Evolutionary conservation across 352 stramenopile species (phyloP).

Genomic region (Phytopythium delawarense): DNA sequence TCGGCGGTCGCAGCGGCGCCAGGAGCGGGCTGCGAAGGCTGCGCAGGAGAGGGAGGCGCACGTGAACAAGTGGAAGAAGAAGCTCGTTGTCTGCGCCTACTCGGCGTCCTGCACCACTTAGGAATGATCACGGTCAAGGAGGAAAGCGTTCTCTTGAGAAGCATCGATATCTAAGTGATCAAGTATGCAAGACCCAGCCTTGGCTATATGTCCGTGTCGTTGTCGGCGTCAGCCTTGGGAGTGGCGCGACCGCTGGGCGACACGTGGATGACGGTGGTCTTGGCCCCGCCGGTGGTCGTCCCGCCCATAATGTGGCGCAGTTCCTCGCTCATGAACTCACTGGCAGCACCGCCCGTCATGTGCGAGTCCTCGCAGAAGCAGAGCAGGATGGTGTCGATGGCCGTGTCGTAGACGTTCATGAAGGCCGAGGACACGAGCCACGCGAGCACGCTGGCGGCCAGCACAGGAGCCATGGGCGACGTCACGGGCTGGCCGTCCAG

Average conservation of each 20-base stretch:
- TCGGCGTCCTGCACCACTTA: constrained; percentile 23
- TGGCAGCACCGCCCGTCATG: constrained; percentile 50
- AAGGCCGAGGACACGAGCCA: constrained; percentile 93
- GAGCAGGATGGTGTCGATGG: constrained; percentile 94
- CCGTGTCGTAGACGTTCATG: constrained; percentile 92
- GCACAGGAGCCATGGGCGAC: constrained; percentile 88
- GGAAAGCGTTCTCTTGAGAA: not conserved
- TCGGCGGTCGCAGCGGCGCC: constrained; percentile 21
- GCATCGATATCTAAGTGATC: not conserved
- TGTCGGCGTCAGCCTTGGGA: constrained; percentile 37
- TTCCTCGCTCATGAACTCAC: constrained; percentile 80
- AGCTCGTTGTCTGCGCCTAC: constrained; percentile 65
- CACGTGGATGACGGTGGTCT: constrained; percentile 41
- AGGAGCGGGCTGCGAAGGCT: constrained; percentile 20
- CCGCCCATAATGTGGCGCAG: constrained; percentile 59
- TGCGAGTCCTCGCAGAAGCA: constrained; percentile 95
- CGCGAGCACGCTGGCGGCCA: constrained; percentile 71
- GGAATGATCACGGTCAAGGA: not conserved
- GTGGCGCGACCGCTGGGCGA: not conserved
- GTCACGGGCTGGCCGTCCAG: constrained; percentile 69
- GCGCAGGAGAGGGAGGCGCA: constrained; percentile 34
- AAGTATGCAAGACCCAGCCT: not conserved
- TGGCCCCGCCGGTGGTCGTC: constrained; percentile 7
- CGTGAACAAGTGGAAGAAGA: constrained; percentile 55
- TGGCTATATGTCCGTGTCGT: constrained; percentile 27